Evolutionary conservation across 257 asterid species (phyloP).

Genomic region (Nicotiana knightiana): DNA sequence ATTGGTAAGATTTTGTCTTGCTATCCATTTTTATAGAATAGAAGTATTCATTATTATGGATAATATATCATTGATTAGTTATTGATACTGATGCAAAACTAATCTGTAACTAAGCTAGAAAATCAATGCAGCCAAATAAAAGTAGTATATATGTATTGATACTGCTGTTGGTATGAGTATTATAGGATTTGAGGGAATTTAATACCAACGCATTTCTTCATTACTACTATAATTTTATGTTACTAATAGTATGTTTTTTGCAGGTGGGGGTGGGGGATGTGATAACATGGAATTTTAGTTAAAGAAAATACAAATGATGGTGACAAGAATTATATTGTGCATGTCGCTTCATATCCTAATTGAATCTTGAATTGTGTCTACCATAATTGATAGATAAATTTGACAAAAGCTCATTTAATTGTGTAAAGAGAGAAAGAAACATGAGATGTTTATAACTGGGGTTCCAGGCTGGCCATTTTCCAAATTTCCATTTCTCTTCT

Average conservation of each 20-base stretch:
- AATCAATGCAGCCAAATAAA: not conserved
- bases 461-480: conserved; percentile 6
- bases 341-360: not conserved
- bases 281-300: not conserved
- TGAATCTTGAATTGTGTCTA: not conserved
- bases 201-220: not conserved
- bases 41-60: not conserved
- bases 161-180: not conserved
- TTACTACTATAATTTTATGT: not conserved
- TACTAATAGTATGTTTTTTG: too few relatives aligned
- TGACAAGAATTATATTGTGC: not conserved
- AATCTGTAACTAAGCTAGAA: not conserved
- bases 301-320: not conserved
- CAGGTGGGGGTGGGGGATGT: not conserved
- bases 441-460: not conserved
- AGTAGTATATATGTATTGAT: not conserved
- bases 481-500: not conserved
- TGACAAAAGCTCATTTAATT: not conserved
- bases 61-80: not conserved
- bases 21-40: not conserved
- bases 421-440: not conserved
- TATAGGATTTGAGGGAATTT: not conserved
- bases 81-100: not conserved
- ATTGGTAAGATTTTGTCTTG: not conserved
- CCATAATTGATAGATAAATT: not conserved